Evolutionary conservation across 2,329 filamentous ascomycete genomes (phyloP).

Genomic region (Phialophora expanda): DNA sequence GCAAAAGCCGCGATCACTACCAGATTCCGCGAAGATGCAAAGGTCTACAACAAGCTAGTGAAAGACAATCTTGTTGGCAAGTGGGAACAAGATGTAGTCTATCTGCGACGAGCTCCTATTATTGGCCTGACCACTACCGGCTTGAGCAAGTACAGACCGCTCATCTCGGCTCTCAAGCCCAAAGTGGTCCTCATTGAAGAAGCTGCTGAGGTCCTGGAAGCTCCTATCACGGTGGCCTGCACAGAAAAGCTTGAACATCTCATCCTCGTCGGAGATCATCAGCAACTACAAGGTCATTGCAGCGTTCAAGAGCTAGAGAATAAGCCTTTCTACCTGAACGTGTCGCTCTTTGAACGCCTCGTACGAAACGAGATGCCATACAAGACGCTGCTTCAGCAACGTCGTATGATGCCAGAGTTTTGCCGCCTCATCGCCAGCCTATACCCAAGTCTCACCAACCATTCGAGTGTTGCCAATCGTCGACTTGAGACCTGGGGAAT

Average conservation of each 20-base stretch:
- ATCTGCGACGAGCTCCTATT: constrained; percentile 65
- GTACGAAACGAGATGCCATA: constrained; percentile 69
- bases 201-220: constrained; percentile 72
- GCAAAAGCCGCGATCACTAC: constrained; percentile 57
- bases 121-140: constrained; percentile 79
- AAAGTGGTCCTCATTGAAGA: constrained; percentile 77
- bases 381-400: constrained; percentile 69
- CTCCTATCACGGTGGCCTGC: constrained; percentile 64
- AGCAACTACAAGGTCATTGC: constrained; percentile 74
- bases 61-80: constrained; percentile 61
- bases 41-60: constrained; percentile 57
- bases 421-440: constrained; percentile 65
- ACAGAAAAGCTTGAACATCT: constrained; percentile 67
- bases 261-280: constrained; percentile 77
- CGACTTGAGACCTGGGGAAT: constrained; percentile 56
- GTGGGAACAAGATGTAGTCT: constrained; percentile 64
- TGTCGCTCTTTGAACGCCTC: constrained; percentile 81
- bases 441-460: constrained; percentile 65
- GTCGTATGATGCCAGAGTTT: constrained; percentile 74
- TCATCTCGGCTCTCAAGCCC: constrained; percentile 70
- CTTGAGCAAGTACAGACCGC: constrained; percentile 75
- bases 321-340: constrained; percentile 68
- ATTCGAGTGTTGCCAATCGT: constrained; percentile 61
- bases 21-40: constrained; percentile 58
- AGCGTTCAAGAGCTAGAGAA: constrained; percentile 64